Evolutionary conservation across 23 red algal genomes (phyloP).

Genomic region (Agarophyton chilense): DNA sequence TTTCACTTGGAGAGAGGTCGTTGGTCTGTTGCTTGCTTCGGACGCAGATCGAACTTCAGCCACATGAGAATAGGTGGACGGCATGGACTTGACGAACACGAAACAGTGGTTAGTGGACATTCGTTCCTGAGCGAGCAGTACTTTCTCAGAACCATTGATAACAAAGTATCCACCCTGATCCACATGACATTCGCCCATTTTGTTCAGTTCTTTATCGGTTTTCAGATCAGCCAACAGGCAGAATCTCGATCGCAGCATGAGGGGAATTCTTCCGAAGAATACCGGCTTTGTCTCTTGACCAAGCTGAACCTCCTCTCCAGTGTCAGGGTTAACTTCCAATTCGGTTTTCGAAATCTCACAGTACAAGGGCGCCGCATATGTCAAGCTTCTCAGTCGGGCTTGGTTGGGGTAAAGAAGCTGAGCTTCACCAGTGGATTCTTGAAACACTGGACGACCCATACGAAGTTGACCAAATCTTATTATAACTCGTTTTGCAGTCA

Average conservation of each 20-base stretch:
- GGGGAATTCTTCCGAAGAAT: slow-evolving; percentile 87
- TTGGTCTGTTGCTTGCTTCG: slow-evolving; percentile 84
- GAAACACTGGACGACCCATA: slow-evolving; percentile 82
- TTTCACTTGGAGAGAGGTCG: slow-evolving; percentile 77
- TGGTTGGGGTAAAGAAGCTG: slow-evolving; percentile 90
- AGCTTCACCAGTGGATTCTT: slow-evolving; percentile 86
- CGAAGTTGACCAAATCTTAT: slow-evolving; percentile 94
- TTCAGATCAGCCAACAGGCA: slow-evolving; percentile 75
- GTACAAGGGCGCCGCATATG: slow-evolving; percentile 92
- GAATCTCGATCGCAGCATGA: slow-evolving; percentile 93
- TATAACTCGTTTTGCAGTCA: slow-evolving; percentile 66
- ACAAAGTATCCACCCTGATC: slow-evolving; percentile 99
- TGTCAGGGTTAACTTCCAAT: slow-evolving; percentile 53
- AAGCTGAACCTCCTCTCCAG: slow-evolving; percentile 40
- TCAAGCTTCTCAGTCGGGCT: slow-evolving; percentile 92
- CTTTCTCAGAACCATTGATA: slow-evolving; percentile 99
- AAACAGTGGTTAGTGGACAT: slow-evolving; percentile 95
- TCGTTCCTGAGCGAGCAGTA: slow-evolving; percentile 95
- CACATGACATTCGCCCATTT: slow-evolving; percentile 95
- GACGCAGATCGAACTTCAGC: slow-evolving; percentile 95
- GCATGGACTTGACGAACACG: slow-evolving; percentile 79
- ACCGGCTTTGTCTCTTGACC: slow-evolving; percentile 48
- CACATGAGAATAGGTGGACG: slow-evolving; percentile 77
- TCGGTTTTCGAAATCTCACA: slow-evolving; percentile 76
- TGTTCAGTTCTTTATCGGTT: slow-evolving; percentile 66